Evolutionary conservation across 2,329 filamentous ascomycete genomes (phyloP).

Genomic region (Talaromyces sp.): DNA sequence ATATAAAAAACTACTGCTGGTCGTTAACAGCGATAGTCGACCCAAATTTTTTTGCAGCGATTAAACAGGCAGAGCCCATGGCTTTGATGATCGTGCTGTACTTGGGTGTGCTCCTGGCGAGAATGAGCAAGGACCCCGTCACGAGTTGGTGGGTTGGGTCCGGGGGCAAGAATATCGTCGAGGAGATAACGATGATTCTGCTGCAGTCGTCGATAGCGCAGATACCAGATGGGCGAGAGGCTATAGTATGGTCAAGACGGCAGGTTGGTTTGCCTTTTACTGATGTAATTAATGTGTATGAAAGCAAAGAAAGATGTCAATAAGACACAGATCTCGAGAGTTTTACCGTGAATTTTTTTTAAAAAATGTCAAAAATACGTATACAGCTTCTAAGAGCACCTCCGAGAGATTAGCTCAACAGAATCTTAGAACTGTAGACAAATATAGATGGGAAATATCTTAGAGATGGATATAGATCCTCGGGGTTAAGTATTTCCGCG

Average conservation of each 20-base stretch:
- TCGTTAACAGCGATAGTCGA: neutral
- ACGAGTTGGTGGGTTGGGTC: neutral
- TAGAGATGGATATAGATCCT: neutral
- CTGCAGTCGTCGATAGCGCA: neutral
- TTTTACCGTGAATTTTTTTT: too few relatives aligned
- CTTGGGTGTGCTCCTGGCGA: neutral
- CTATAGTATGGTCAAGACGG: neutral
- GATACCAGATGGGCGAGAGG: neutral
- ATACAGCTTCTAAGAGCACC: too few relatives aligned
- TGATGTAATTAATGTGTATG: too few relatives aligned
- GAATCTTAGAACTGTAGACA: too few relatives aligned
- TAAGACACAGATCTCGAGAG: too few relatives aligned
- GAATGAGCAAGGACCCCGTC: neutral
- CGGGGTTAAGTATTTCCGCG: neutral
- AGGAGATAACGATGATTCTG: neutral
- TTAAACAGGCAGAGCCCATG: neutral
- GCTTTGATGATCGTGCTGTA: conserved; percentile 1
- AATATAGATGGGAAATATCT: too few relatives aligned
- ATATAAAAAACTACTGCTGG: conserved; percentile 4
- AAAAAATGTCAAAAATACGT: too few relatives aligned
- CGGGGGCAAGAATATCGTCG: neutral
- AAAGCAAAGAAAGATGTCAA: too few relatives aligned
- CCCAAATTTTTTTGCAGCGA: neutral
- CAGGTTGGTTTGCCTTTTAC: neutral
- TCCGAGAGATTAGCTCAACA: too few relatives aligned